Conservation (phyloP, 2,329 filamentous ascomycete species). For the Penicillium sp. region DNA sequence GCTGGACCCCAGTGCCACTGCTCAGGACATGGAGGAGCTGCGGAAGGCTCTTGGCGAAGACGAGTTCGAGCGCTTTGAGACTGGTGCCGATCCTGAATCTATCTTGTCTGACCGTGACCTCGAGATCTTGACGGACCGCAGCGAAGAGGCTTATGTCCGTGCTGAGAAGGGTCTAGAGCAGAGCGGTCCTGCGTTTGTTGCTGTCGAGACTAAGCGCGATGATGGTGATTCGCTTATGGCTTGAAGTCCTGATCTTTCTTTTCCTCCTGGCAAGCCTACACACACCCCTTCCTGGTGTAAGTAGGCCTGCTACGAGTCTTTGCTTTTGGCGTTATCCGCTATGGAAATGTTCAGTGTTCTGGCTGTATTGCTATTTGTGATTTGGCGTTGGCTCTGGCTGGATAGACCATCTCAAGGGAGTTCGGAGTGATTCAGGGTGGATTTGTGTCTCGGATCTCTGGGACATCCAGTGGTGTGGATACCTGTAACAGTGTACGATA, state of each 20-base stretch:
- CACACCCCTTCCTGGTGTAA: no score
- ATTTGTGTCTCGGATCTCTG: not conserved
- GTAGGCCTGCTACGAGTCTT: no score
- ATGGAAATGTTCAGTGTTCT: not conserved
- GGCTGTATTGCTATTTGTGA: not conserved
- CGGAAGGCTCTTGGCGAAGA: constrained; percentile 64
- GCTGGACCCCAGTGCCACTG: constrained; percentile 52
- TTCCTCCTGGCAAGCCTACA: no score
- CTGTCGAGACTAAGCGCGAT: constrained; percentile 71
- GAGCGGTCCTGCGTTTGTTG: constrained; percentile 56
- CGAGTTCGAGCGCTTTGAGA: constrained; percentile 63
- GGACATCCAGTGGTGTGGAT: not conserved
- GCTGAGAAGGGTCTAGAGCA: constrained; percentile 73
- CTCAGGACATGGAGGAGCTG: constrained; percentile 56
- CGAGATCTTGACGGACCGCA: constrained; percentile 71
- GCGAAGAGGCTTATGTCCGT: constrained; percentile 61
- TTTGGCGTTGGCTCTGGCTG: not conserved
- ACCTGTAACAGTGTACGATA: not conserved
- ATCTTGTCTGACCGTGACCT: constrained; percentile 74
- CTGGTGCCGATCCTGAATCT: constrained; percentile 52
- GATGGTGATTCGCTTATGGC: constrained; percentile 31
- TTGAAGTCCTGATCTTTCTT: constrained; percentile 13
- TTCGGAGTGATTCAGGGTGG: not conserved
- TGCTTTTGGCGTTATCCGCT: not conserved
- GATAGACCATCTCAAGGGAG: not conserved